A percentile compares a stretch with the other conserved stretches of the same genome.
Evolutionary conservation across 1,139 yeast genomes (phyloP).

Genomic region (Barnettozyma hawaiiensis): DNA sequence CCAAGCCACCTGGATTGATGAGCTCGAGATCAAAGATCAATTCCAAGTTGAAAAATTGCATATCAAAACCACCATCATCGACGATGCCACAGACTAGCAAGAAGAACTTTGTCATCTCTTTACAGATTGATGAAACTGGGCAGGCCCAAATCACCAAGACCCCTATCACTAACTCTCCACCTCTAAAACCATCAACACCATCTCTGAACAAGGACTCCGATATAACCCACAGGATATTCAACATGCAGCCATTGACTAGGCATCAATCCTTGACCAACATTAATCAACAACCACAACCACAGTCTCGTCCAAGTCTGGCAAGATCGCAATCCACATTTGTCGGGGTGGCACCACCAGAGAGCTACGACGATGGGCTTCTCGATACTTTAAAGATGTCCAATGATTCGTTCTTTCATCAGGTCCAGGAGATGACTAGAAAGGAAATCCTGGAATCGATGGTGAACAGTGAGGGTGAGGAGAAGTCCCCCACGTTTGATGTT

Average conservation of each 20-base stretch:
- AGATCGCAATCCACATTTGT: conserved; percentile 13
- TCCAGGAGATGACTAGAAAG: conserved; percentile 13
- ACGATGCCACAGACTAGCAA: neutral
- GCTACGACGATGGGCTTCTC: conserved; percentile 16
- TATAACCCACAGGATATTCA: neutral
- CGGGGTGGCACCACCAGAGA: conserved; percentile 1
- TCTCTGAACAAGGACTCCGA: neutral
- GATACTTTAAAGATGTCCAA: conserved; percentile 21
- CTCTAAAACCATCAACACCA: neutral
- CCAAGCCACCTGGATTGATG: conserved; percentile 6
- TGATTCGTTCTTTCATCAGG: conserved; percentile 18
- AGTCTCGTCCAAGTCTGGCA: conserved; percentile 1
- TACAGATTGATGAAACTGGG: conserved; percentile 24
- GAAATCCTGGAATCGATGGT: neutral
- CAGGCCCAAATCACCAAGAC: conserved; percentile 22
- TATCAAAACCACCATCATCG: neutral
- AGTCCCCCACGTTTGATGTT: conserved; percentile 8
- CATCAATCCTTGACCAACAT: conserved; percentile 18
- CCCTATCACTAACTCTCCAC: neutral
- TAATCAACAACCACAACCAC: conserved; percentile 10
- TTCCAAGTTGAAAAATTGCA: neutral
- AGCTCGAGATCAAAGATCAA: neutral
- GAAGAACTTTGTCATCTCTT: conserved; percentile 13
- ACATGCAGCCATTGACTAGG: conserved; percentile 17
- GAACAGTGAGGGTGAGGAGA: too few relatives aligned